phyloP scores from a whole-genome alignment of 768 basidiomycete species.

The Lentinula lateritia region DNA sequence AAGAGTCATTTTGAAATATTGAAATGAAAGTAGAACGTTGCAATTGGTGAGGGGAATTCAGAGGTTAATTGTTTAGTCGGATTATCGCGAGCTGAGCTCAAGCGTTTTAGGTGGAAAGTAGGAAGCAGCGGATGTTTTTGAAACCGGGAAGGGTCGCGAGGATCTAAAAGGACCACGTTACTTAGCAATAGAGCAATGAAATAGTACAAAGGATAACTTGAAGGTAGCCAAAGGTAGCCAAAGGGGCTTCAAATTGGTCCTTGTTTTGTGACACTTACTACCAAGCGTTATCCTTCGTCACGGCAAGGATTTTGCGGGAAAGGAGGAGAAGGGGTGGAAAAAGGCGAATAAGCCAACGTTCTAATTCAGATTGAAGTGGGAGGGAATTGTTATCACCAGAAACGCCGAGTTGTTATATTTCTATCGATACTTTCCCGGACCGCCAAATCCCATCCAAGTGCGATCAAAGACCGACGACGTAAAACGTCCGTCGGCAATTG shows the following conservation, averaged over 20 bases:
- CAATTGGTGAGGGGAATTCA: conserved; percentile 19
- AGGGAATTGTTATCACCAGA: not conserved
- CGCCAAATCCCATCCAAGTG: not conserved
- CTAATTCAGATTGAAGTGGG: not conserved
- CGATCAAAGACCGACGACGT: not conserved
- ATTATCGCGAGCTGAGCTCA: conserved; percentile 63
- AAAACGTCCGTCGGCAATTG: not conserved
- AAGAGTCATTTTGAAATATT: conserved; percentile 28
- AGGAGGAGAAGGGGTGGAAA: conserved; percentile 16
- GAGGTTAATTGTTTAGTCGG: conserved; percentile 17
- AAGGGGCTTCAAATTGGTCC: conserved; percentile 17
- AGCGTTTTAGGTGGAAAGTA: conserved; percentile 41
- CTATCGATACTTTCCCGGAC: not conserved
- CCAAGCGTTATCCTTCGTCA: conserved; percentile 45
- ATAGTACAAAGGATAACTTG: not conserved
- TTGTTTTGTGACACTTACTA: conserved; percentile 21
- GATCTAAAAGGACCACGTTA: conserved; percentile 32
- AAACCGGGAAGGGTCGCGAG: conserved; percentile 95
- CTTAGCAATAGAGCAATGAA: not conserved
- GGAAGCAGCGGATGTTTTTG: conserved; percentile 43
- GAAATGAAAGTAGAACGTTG: conserved; percentile 31
- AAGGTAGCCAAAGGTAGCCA: conserved; percentile 22
- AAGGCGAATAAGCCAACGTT: not conserved
- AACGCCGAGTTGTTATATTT: not conserved
- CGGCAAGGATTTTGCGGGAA: conserved; percentile 31